Evolutionary conservation across 495 filamentous ascomycete genomes (phyloP), one percentile per base, ranked within the genome.

Genomic region (Podospora fimiseda): DNA sequence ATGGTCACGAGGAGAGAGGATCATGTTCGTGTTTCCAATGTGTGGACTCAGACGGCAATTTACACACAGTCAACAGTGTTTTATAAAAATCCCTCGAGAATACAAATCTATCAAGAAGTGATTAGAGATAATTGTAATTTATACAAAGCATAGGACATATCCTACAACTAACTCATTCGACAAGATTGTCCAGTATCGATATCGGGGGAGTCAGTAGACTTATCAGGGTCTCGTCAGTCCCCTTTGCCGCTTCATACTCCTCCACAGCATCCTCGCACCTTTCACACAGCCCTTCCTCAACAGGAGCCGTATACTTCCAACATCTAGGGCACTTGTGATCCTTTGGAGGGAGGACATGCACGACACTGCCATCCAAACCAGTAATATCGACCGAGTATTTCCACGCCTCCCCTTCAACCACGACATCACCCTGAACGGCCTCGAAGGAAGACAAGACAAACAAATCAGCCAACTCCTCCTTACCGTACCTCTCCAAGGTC

Each of bases 301-400:
- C 63, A 9, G 72, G 68, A 20, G 78, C 76, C 16, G 81, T 77
- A 70, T 86, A 95, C 51, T 85, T 80, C 93, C 93, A 96, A 71
- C 93, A 96, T 41, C 92, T 78, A 2, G 80, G 75, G 60, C 92
- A 97, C 62, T 97, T 97, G 40, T 57, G 54, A 3, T 80, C 72
- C 53, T 73, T 72, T 0, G 90, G 83, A n/a, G 83, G 80, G 37
- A 82, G 69, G 9, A 95, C 84, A 63, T 81, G 68, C 11, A 82
- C 85, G 51, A 71, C 48, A 76, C 78, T 40, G 62, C 68, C 2
- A 62, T 47, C 18, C 74, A 77, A 37, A n/a, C n/a, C n/a, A n/a
- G n/a, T 77, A 49, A 86, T 81, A 20, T 74, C 67, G 19, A 75
- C 70, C 20, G 61, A 64, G 55, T 80, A 85, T 37, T 70, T 73